phyloP scores from a whole-genome alignment of 2,329 filamentous ascomycete genomes.

The Fusarium ramigenum region DNA sequence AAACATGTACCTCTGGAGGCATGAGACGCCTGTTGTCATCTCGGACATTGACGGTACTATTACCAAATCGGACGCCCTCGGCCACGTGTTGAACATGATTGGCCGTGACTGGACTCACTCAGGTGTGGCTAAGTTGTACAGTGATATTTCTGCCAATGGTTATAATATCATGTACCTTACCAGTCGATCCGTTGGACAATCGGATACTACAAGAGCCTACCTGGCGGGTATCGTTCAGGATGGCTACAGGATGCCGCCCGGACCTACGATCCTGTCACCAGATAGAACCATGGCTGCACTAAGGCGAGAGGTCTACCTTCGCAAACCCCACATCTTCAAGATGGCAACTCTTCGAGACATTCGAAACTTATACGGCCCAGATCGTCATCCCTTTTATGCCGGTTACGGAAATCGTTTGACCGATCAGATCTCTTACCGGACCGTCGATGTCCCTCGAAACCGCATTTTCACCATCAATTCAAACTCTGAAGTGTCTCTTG shows the following conservation, averaged over 20 bases:
- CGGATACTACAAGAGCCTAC: constrained; percentile 89
- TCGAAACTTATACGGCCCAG: constrained; percentile 81
- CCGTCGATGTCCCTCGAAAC: constrained; percentile 92
- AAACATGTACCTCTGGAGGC: constrained; percentile 92
- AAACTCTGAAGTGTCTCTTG: constrained; percentile 92
- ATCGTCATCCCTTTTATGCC: constrained; percentile 89
- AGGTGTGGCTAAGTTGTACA: constrained; percentile 96
- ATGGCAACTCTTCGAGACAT: constrained; percentile 98
- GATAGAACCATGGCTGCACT: constrained; percentile 95
- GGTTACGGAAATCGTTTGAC: constrained; percentile 97
- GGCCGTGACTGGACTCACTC: constrained; percentile 98
- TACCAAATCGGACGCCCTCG: constrained; percentile 94
- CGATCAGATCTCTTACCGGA: constrained; percentile 94
- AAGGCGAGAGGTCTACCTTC: constrained; percentile 89
- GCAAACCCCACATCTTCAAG: constrained; percentile 98
- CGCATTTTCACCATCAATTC: constrained; percentile 99
- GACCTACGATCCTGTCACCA: constrained; percentile 93
- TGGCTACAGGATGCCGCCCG: constrained; percentile 83
- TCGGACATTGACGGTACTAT: constrained; percentile 99
- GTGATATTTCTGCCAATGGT: constrained; percentile 92
- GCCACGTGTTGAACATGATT: constrained; percentile 95
- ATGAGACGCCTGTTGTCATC: constrained; percentile 93
- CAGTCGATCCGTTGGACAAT: constrained; percentile 90
- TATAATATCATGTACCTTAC: constrained; percentile 99
- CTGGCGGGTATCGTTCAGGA: constrained; percentile 90